Percentiles rank a stretch among this genome's conserved stretches.
Evolutionary conservation across 495 filamentous ascomycete species (phyloP).

Genomic region (Penicillium verhagenii): DNA sequence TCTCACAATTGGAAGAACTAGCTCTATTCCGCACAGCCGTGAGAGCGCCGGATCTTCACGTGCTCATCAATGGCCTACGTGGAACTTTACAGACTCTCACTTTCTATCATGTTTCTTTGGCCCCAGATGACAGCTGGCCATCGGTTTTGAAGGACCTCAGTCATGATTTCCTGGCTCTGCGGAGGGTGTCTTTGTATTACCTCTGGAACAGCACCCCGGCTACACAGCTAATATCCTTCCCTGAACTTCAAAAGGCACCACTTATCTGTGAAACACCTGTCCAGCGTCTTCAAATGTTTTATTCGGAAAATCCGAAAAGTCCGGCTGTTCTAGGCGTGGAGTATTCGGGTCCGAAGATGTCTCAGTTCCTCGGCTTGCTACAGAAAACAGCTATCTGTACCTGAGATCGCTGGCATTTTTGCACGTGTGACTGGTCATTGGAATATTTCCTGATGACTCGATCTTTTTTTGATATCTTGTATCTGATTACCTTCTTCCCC

Average conservation of each 20-base stretch:
- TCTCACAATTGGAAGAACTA: conserved; percentile 22
- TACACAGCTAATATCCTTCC: conserved; percentile 20
- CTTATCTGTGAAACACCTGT: conserved; percentile 4
- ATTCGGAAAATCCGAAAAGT: conserved; percentile 18
- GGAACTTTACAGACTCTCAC: conserved; percentile 15
- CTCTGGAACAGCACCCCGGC: conserved; percentile 21
- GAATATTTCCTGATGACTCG: background rate
- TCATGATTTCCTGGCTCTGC: conserved; percentile 9
- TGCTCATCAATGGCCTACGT: conserved; percentile 12
- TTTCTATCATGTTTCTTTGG: conserved; percentile 22
- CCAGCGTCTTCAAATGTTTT: conserved; percentile 18
- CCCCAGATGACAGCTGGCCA: conserved; percentile 16
- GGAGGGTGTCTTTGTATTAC: conserved; percentile 24
- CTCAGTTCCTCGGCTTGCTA: conserved; percentile 17
- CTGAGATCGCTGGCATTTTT: background rate
- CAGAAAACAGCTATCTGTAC: conserved; percentile 5
- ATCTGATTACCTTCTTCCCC: background rate
- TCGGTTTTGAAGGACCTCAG: conserved; percentile 17
- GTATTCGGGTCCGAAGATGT: conserved; percentile 25
- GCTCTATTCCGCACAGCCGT: conserved; percentile 23
- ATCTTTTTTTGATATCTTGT: background rate
- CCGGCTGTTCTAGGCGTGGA: conserved; percentile 23
- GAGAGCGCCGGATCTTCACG: conserved; percentile 17
- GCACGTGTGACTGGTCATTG: background rate
- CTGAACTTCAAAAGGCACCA: conserved; percentile 17